Base-by-base conservation (phyloP, 768 basidiomycete genomes). In the Leccinum imitatum region DNA sequence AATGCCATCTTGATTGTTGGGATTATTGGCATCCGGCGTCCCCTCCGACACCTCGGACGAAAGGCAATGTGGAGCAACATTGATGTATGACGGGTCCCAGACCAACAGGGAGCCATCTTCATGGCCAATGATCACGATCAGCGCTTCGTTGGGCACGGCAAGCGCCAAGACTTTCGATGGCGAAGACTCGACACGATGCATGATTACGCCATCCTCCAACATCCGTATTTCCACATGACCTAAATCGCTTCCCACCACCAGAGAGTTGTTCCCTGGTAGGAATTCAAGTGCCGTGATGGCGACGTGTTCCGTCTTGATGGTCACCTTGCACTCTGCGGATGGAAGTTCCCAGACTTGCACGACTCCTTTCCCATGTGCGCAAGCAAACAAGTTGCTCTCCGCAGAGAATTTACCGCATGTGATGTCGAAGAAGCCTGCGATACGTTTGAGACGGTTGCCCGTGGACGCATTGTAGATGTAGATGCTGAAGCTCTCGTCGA, bases 331-430 rank as follows among this genome's bases (percentile, higher is more conserved):
- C 3, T 53, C 14, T 8, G 23, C 37, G 3, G 60, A 67, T 9
- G 66, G 60, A 17, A 62, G 35, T 33, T 62, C 63, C 66, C 66
- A 67, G 57, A 67, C 21, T 52, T 67, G 57, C 19, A 62, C 56
- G 30, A 48, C n/a, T n/a, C 66, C 63, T 0, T 62, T 27, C 8
- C 63, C 66, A 39, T 67, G 65, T 2, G 66, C 60, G 25, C 63
- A 67, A 2, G 60, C 58, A 44, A 67, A 53, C 5, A 58, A 44
- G 15, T 57, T 48, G 47, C 63, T 60, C 23, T 65, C 51, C 9
- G 56, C 51, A 17, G 66, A 67, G 46, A 67, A 67, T 44, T 33
- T 52, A 9, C 56, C 46, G 15, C 58, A 59, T 5, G 55, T 56
- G 48, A 67, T 67, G 3, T 59, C 31, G 23, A 62, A 59, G 25